phyloP scores from a whole-genome alignment of 345 rosid genomes.

The Citrus hindsii region DNA sequence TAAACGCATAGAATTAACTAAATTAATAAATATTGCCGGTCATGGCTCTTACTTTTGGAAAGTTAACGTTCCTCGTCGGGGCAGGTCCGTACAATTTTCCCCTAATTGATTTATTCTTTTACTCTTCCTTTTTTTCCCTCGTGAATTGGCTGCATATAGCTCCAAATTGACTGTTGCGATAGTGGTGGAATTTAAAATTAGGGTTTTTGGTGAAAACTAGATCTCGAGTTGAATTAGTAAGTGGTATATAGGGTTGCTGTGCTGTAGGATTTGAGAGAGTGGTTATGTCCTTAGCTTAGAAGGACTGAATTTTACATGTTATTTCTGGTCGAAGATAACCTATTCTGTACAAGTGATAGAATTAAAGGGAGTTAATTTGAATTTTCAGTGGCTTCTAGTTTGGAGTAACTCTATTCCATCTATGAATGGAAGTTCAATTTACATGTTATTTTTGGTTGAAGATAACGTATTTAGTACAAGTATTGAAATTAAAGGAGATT shows the following conservation, averaged over 20 bases:
- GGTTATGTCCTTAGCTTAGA: not conserved
- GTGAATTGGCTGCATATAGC: not conserved
- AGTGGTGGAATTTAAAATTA: constrained; percentile 3
- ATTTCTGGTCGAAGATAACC: not conserved
- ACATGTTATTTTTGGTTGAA: not conserved
- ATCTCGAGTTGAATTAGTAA: not conserved
- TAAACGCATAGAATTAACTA: not conserved
- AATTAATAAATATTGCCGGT: not conserved
- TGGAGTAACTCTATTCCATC: not conserved
- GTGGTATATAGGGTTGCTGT: not conserved
- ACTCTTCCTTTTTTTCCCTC: not conserved
- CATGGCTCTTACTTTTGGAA: constrained; percentile 62
- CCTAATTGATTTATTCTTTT: not conserved
- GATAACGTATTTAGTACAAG: not conserved
- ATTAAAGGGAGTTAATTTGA: not conserved
- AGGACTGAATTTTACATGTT: not conserved
- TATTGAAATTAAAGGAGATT: not conserved
- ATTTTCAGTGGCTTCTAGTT: not conserved
- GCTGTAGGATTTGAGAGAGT: not conserved
- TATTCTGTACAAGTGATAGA: not conserved
- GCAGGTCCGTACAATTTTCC: constrained; percentile 42
- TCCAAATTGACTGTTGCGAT: not conserved
- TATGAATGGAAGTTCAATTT: not conserved
- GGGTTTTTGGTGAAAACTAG: constrained; percentile 30
- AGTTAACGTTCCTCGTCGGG: constrained; percentile 53